Conservation (phyloP, 306 rosid species). For the Begonia peltatifolia region DNA sequence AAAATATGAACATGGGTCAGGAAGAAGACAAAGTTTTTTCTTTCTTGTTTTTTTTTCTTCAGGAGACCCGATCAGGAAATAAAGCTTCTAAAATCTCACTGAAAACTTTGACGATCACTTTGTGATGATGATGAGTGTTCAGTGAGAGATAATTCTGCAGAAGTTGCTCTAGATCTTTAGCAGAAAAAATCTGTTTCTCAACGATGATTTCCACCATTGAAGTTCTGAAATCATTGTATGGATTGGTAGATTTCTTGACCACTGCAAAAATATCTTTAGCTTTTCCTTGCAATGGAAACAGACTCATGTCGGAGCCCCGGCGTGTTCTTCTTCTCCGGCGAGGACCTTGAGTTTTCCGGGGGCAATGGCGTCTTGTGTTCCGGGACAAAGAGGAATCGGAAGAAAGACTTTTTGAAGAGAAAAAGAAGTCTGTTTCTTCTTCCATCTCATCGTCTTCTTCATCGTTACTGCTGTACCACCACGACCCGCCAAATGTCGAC, state of each 20-base stretch:
- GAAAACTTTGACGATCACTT: slow-evolving; percentile 69
- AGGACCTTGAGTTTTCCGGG: slow-evolving; percentile 7
- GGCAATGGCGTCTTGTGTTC: slow-evolving; percentile 15
- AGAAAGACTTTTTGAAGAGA: slow-evolving; percentile 58
- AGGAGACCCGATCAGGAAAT: slow-evolving; percentile 53
- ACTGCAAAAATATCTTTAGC: slow-evolving; percentile 74
- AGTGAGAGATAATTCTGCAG: slow-evolving; percentile 72
- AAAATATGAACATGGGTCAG: no score
- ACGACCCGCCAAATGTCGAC: slow-evolving; percentile 29
- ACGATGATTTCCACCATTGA: slow-evolving; percentile 96
- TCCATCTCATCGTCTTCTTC: slow-evolving; percentile 22
- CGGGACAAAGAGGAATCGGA: slow-evolving; percentile 48
- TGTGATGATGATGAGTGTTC: slow-evolving; percentile 60
- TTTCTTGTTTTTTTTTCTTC: slow-evolving; percentile 9
- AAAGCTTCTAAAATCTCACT: slow-evolving; percentile 88
- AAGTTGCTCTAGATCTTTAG: slow-evolving; percentile 58
- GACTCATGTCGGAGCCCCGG: slow-evolving; percentile 32
- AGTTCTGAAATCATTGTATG: slow-evolving; percentile 71
- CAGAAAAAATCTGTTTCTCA: slow-evolving; percentile 74
- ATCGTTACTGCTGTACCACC: slow-evolving; percentile 74
- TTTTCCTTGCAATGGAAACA: slow-evolving; percentile 47
- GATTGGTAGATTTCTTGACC: slow-evolving; percentile 85
- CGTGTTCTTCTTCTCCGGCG: slow-evolving; percentile 8
- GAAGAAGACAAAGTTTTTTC: slow-evolving; percentile 4
- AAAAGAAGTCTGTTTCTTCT: slow-evolving; percentile 65